Conservation (phyloP, 441 rosid species). For the Pelargonium australe region DNA sequence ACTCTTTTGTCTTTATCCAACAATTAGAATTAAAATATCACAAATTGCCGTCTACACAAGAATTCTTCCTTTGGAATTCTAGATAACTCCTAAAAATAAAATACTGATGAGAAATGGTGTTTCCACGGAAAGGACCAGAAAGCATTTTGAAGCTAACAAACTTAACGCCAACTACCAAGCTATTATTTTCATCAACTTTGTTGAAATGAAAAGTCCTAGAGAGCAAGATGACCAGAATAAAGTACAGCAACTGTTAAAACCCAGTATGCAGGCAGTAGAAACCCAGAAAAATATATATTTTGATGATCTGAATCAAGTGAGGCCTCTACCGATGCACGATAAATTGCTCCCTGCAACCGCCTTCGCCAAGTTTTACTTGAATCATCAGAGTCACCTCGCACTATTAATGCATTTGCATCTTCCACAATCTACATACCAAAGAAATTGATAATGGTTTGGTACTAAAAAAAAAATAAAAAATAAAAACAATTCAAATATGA, state of each 20-base stretch:
- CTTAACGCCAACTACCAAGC: not conserved
- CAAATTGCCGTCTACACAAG: not conserved
- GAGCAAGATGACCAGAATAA: constrained; percentile 6
- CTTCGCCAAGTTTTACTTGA: constrained; percentile 74
- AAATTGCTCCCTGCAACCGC: constrained; percentile 85
- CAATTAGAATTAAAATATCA: not conserved
- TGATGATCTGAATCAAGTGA: not conserved
- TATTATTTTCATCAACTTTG: not conserved
- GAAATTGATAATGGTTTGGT: constrained; percentile 13
- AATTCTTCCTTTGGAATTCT: not conserved
- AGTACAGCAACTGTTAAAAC: not conserved
- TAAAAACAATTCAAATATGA: constrained; percentile 1
- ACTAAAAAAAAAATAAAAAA: constrained; percentile 4
- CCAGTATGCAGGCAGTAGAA: not conserved
- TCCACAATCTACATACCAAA: constrained; percentile 59
- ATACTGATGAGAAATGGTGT: not conserved
- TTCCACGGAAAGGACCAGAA: no score
- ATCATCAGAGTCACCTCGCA: constrained; percentile 70
- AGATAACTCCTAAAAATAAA: not conserved
- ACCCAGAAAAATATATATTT: not conserved
- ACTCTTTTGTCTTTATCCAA: not conserved
- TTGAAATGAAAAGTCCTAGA: not conserved
- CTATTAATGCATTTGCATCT: constrained; percentile 70
- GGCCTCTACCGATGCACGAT: constrained; percentile 65
- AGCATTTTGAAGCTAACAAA: not conserved